Base-by-base conservation (phyloP, 495 filamentous ascomycete species). In the Aspergillus panamensis region DNA sequence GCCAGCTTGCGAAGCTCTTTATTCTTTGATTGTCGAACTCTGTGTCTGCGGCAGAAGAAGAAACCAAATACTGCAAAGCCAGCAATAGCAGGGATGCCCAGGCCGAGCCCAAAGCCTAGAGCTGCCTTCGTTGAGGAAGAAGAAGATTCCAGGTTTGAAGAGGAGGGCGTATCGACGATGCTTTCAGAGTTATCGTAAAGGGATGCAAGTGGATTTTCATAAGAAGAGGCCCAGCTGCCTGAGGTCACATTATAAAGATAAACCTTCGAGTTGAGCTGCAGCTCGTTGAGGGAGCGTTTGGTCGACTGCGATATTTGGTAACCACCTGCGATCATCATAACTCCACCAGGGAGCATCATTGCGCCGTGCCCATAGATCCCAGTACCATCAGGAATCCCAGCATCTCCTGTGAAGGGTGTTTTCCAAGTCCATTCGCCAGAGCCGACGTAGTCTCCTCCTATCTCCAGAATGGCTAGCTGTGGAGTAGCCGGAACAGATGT, bases 271-370 rank as follows among this genome's bases (percentile, higher is more conserved):
- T 80, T 85, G 29, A 55, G 53, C 50, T 60, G 57, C 16, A 53
- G 61, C 49, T 64, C 57, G 66, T 69, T 63, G 61, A 60, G 63
- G 58, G 56, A 65, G 60, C 69, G 71, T 69, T 75, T 81, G 6
- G 65, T 71, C 3, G 81, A 72, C 16, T 73, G 63, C 8, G 82
- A 71, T 54, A 96, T 95, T 9, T 65, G 75, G 59, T 89, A 91
- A 2, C 93, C 93, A 14, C 93, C 93, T 44, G 86, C 80, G 29
- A 96, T 74, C 87, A 97, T 89, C 89, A 97, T 90, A 0, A 96
- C 81, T 59, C 87, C 88, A 2, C 92, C 93, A 17, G 89, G 87
- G 14, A 97, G 80, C 78, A 96, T 82, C 6, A 77, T 81, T 5
- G 90, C 90, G 3, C 87, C 93, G 69, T 97, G 93, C 4, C 93